Evolutionary conservation across 2,329 filamentous ascomycete genomes (phyloP).

Genomic region (Ceratocystis destructans): DNA sequence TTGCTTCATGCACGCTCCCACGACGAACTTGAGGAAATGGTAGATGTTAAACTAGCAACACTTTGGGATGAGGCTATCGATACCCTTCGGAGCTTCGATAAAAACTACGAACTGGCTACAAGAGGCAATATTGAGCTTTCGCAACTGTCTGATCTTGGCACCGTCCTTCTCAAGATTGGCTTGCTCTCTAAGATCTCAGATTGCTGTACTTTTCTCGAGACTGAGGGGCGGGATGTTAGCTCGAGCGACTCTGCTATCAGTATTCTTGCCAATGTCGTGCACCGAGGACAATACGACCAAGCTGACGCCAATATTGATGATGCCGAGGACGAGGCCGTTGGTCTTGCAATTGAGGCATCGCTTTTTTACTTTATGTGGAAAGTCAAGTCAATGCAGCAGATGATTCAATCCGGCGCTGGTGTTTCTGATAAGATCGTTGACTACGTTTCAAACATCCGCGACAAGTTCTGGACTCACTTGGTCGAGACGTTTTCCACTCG

Average conservation of each 20-base stretch:
- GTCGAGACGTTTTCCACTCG: conserved; percentile 55
- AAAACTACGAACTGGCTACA: conserved; percentile 55
- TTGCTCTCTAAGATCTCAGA: conserved; percentile 70
- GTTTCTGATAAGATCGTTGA: conserved; percentile 47
- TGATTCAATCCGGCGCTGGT: conserved; percentile 41
- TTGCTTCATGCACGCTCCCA: conserved; percentile 75
- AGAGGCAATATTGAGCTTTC: conserved; percentile 55
- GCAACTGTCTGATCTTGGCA: conserved; percentile 55
- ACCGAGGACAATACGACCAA: conserved; percentile 57
- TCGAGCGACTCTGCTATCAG: conserved; percentile 45
- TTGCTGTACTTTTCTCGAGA: conserved; percentile 61
- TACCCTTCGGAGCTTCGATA: conserved; percentile 56
- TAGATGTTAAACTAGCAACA: conserved; percentile 63
- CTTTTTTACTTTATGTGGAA: conserved; percentile 97
- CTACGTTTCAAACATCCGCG: conserved; percentile 41
- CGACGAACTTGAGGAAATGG: conserved; percentile 76
- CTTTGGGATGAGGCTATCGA: conserved; percentile 78
- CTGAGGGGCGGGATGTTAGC: conserved; percentile 35
- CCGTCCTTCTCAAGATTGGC: conserved; percentile 63
- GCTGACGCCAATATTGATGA: conserved; percentile 57
- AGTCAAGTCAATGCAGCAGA: conserved; percentile 44
- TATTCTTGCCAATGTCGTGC: conserved; percentile 57
- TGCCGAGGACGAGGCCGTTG: conserved; percentile 65
- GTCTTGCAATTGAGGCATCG: conserved; percentile 59
- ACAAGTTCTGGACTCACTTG: conserved; percentile 46